Evolutionary conservation across 2,329 filamentous ascomycete species (phyloP), one percentile per base, ranked within the genome.

Genomic region (Sclerotinia minor): DNA sequence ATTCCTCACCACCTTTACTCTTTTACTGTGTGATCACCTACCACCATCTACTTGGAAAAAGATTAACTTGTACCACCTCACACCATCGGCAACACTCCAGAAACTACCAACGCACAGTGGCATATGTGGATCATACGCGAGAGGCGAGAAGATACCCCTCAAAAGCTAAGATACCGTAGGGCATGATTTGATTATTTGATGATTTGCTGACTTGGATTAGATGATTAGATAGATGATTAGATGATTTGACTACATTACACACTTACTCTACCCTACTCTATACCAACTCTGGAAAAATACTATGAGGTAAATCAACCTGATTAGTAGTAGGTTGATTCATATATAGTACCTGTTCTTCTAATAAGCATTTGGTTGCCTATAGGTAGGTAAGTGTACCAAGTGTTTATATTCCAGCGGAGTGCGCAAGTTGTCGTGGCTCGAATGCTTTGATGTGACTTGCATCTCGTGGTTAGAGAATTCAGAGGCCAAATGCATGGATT

Each of bases 381-480:
- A 61, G 58, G 58, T 60, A 53, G 32, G 53, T 60, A 66, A 49
- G 53, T 35, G 55, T 53, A 47, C 35, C 55, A 52, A 59, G 64
- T 58, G 64, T 54, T 47, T 9, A 35, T 13, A 52, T 49, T 35
- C 26, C 50, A 38, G 58, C 60, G 55, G 44, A 53, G 32, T 59
- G 60, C 69, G 64, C 53, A 52, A 52, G 72, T 68, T 75, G 74
- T 76, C 75, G 75, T 76, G 75, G 75, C 75, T 76, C 75, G 74
- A 76, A 71, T 76, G 72, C 73, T 70, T 68, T 58, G 59, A 65
- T 44, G 41, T 32, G 59, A 67, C 58, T 72, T 69, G 69, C 71
- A 74, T 71, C 69, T 67, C 71, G 71, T 73, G 72, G 68, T 69
- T 68, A 64, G 68, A 69, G 53, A 47, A 52, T 41, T 41, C 21